Percentiles rank a stretch among this genome's conserved stretches.
Conservation (phyloP, 495 filamentous ascomycete genomes). For the Parathielavia hyrcaniae region DNA sequence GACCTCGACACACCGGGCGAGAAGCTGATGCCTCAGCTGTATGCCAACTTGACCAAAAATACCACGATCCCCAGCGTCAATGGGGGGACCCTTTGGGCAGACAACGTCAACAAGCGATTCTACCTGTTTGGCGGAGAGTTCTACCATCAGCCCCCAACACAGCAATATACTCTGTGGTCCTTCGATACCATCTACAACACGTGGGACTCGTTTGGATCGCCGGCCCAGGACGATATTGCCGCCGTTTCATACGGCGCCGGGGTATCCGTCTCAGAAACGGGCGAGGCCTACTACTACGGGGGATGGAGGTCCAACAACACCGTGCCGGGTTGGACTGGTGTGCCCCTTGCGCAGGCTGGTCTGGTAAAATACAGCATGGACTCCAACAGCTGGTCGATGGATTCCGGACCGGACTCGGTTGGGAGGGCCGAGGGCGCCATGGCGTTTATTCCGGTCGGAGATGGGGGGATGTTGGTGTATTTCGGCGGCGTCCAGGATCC, state of each 20-base stretch:
- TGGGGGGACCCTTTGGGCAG: constrained; percentile 48
- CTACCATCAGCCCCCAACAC: constrained; percentile 30
- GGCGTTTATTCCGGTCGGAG: constrained; percentile 47
- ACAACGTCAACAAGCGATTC: constrained; percentile 48
- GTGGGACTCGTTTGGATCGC: constrained; percentile 37
- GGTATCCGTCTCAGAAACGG: constrained; percentile 20
- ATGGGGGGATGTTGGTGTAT: constrained; percentile 48
- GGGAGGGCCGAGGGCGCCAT: constrained; percentile 43
- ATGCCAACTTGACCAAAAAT: constrained; percentile 48
- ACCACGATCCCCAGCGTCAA: constrained; percentile 38
- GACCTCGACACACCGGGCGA: constrained; percentile 40
- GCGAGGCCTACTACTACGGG: constrained; percentile 36
- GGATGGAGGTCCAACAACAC: constrained; percentile 46
- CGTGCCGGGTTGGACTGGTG: constrained; percentile 40
- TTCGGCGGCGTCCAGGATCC: constrained; percentile 45
- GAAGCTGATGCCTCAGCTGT: constrained; percentile 44
- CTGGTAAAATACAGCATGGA: constrained; percentile 45
- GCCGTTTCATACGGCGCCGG: constrained; percentile 27
- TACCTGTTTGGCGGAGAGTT: constrained; percentile 51
- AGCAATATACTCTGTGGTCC: constrained; percentile 35
- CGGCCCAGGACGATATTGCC: constrained; percentile 13
- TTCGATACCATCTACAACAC: constrained; percentile 44
- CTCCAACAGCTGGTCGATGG: constrained; percentile 36
- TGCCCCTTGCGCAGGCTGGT: constrained; percentile 33
- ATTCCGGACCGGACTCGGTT: constrained; percentile 40